Conservation (phyloP, 1,139 yeast species). For the Pichia terricola region DNA sequence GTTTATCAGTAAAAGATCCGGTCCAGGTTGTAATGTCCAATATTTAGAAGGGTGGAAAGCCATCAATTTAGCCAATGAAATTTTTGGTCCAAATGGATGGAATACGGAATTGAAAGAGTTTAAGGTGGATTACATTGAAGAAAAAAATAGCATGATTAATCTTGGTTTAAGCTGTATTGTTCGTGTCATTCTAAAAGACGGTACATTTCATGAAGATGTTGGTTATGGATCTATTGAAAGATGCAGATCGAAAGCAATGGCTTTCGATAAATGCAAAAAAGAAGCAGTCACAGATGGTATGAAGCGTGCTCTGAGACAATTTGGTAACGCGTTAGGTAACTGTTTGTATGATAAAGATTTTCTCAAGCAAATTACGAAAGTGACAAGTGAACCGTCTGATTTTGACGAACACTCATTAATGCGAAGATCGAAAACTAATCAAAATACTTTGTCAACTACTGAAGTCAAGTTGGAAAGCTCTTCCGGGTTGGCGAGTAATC, state of each 20-base stretch:
- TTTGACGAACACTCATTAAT: conserved; percentile 40
- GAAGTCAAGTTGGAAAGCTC: too few species aligned
- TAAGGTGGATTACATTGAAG: conserved; percentile 65
- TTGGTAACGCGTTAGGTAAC: conserved; percentile 74
- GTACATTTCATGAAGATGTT: conserved; percentile 70
- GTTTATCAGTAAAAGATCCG: conserved; percentile 72
- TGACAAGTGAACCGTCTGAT: conserved; percentile 40
- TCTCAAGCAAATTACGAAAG: conserved; percentile 43
- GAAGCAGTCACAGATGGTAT: conserved; percentile 78
- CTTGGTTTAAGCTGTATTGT: conserved; percentile 66
- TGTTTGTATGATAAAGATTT: conserved; percentile 68
- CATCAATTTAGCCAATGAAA: conserved; percentile 65
- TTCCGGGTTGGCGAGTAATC: too few species aligned
- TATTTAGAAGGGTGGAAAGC: conserved; percentile 81
- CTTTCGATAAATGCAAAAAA: conserved; percentile 73
- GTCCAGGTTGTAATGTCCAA: conserved; percentile 60
- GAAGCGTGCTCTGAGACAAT: conserved; percentile 66
- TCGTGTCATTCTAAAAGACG: conserved; percentile 62
- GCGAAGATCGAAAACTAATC: conserved; percentile 21
- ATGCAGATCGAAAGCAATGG: conserved; percentile 59
- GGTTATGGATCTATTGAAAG: conserved; percentile 77
- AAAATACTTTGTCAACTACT: neutral
- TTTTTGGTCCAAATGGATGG: conserved; percentile 82
- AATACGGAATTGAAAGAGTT: conserved; percentile 55
- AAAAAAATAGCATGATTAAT: conserved; percentile 44